These are phyloP conservation scores for Neurospora sp. DNA, from an alignment of 495 filamentous ascomycete genomes.

Conservation along the genomic window DNA sequence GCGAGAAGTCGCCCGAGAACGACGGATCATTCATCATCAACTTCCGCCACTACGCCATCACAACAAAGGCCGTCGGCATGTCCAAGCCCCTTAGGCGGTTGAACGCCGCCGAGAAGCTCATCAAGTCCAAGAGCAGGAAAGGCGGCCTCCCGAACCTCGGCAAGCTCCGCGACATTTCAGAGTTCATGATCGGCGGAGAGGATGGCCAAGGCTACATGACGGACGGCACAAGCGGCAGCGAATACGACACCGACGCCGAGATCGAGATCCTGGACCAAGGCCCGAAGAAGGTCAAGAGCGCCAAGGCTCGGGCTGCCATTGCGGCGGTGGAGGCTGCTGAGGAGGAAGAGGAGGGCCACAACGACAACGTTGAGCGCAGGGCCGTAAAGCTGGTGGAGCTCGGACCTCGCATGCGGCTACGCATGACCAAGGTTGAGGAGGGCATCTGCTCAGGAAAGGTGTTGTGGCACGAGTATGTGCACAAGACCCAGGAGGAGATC, in stretches of 20 bases:
- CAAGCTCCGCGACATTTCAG: slow-evolving; percentile 84
- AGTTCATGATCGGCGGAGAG: slow-evolving; percentile 84
- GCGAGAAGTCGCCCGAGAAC: slow-evolving; percentile 49
- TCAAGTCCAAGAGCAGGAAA: slow-evolving; percentile 50
- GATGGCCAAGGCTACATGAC: slow-evolving; percentile 73
- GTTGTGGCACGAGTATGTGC: slow-evolving; percentile 94
- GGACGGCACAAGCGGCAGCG: slow-evolving; percentile 71
- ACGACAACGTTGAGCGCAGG: slow-evolving; percentile 57
- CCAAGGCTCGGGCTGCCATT: slow-evolving; percentile 39
- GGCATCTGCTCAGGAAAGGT: slow-evolving; percentile 83
- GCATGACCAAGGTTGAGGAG: slow-evolving; percentile 93
- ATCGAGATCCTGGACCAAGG: slow-evolving; percentile 76
- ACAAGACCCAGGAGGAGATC: slow-evolving; percentile 70
- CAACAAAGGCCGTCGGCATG: slow-evolving; percentile 72
- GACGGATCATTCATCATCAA: slow-evolving; percentile 74
- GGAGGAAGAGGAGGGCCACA: slow-evolving; percentile 20
- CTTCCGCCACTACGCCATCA: slow-evolving; percentile 90
- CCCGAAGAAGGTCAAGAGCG: slow-evolving; percentile 58
- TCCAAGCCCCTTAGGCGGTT: slow-evolving; percentile 74
- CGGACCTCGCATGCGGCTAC: slow-evolving; percentile 78
- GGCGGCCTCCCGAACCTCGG: slow-evolving; percentile 78
- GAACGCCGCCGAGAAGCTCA: slow-evolving; percentile 72
- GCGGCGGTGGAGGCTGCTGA: slow-evolving; percentile 18
- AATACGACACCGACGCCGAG: slow-evolving; percentile 89
- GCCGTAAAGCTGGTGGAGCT: slow-evolving; percentile 87